A percentile compares a stretch with the other conserved stretches of the same genome.
phyloP scores from a whole-genome alignment of 148 eudicot genomes.

The Mesembryanthemum crystallinum region DNA sequence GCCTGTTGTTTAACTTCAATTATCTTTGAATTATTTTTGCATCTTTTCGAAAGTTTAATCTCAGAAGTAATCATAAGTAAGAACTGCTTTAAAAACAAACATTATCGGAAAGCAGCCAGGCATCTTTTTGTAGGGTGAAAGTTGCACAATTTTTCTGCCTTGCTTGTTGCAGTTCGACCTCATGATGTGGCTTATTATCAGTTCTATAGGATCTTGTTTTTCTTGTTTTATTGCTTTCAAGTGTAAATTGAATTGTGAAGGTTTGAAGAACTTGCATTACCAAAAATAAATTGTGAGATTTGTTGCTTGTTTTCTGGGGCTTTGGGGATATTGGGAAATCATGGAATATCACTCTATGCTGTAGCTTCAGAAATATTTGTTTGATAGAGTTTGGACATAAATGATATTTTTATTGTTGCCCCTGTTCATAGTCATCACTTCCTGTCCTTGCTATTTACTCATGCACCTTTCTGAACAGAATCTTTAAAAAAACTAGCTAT shows the following conservation, averaged over 20 bases:
- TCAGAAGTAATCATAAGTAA: neutral
- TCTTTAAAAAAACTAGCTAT: no score
- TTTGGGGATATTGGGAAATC: neutral
- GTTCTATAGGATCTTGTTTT: neutral
- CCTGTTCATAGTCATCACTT: no score
- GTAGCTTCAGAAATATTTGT: no score
- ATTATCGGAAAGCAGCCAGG: neutral
- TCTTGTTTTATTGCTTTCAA: neutral
- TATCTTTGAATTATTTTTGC: slow-evolving; percentile 5
- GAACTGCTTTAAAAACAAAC: neutral
- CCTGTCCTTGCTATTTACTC: no score
- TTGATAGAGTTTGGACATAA: no score
- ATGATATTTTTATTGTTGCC: no score
- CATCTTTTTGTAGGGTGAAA: neutral
- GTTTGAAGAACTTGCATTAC: no score
- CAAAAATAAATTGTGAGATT: neutral
- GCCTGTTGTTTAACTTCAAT: neutral
- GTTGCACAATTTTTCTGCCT: neutral
- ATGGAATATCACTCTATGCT: no score
- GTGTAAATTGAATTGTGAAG: neutral
- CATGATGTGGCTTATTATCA: neutral
- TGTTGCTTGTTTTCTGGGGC: neutral
- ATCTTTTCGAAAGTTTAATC: neutral
- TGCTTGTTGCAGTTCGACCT: neutral
- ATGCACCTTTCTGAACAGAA: no score